Percentiles rank a stretch among this genome's conserved stretches.
These are phyloP conservation scores for Bruguiera gymnorhiza DNA, from an alignment of 345 rosid genomes.

Conservation along the genomic window DNA sequence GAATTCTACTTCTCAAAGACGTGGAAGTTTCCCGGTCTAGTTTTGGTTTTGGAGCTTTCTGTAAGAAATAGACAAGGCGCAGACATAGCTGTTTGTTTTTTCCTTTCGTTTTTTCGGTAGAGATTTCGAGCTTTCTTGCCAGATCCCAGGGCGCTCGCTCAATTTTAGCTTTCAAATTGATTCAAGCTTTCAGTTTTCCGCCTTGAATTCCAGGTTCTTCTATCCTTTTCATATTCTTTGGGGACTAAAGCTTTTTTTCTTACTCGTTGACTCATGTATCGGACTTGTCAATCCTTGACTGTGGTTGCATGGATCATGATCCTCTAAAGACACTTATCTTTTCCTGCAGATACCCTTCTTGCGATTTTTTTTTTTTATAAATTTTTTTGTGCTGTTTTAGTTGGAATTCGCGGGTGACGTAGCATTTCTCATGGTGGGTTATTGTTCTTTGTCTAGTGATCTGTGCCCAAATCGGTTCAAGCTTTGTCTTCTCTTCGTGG, in stretches of 20 bases:
- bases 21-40: no score
- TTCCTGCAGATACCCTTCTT: background rate
- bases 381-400: slow-evolving; percentile 7
- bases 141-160: background rate
- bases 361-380: background rate
- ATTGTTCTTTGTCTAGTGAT: background rate
- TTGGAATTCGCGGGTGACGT: background rate
- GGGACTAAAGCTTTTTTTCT: background rate
- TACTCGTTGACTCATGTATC: background rate
- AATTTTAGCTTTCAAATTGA: background rate
- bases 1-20: no score
- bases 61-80: background rate
- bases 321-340: background rate
- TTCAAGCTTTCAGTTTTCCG: background rate
- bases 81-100: background rate
- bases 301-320: slow-evolving; percentile 5
- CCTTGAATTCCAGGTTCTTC: slow-evolving; percentile 17
- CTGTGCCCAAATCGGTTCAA: background rate
- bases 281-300: background rate
- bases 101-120: background rate
- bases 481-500: background rate
- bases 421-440: slow-evolving; percentile 16
- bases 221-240: slow-evolving; percentile 2
- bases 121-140: background rate
- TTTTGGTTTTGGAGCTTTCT: no score